Conservation (phyloP, 441 rosid genomes). For the Mallotus repandus region DNA sequence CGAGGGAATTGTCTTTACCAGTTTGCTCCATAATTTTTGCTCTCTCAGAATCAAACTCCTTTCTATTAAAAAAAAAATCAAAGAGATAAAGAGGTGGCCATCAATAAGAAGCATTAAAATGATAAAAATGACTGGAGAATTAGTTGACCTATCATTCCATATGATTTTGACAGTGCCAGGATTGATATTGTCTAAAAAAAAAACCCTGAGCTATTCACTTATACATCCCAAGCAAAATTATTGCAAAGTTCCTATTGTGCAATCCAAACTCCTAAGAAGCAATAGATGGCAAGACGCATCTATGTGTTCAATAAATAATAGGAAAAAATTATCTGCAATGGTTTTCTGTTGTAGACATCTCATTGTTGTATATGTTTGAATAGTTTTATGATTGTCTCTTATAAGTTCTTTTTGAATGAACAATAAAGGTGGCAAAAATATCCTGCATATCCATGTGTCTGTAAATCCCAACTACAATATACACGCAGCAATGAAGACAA, state of each 20-base stretch:
- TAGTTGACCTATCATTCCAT: not conserved
- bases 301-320: no score
- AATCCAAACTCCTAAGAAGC: not conserved
- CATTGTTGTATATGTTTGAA: no score
- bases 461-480: not conserved
- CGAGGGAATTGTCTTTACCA: conserved; percentile 8
- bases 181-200: not conserved
- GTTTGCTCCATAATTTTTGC: conserved; percentile 15
- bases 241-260: not conserved
- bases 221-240: not conserved
- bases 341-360: no score
- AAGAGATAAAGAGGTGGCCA: not conserved
- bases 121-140: not conserved
- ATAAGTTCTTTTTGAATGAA: no score
- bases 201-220: not conserved
- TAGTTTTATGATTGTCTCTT: no score
- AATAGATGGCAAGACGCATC: no score
- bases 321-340: no score
- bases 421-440: no score
- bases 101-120: not conserved
- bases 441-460: no score
- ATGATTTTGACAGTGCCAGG: not conserved
- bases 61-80: conserved; percentile 26
- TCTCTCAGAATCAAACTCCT: conserved; percentile 37
- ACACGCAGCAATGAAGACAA: not conserved